Evolutionary conservation across 768 basidiomycete species (phyloP).

Genomic region (Lentinula detonsa): DNA sequence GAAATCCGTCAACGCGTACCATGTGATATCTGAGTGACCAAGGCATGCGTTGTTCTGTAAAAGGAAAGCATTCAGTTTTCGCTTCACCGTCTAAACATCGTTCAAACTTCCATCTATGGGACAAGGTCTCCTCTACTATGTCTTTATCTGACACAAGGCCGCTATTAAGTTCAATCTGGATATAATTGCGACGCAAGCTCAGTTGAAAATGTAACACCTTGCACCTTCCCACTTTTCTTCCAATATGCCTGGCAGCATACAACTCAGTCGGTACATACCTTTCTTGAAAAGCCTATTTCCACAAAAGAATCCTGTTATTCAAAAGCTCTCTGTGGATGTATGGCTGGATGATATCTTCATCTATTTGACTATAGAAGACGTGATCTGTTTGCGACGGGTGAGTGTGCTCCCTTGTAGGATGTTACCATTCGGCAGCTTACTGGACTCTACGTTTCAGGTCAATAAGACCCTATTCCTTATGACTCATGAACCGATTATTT

Average conservation of each 20-base stretch:
- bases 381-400: slow-evolving; percentile 40
- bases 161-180: background rate
- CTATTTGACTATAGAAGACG: slow-evolving; percentile 38
- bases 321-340: slow-evolving; percentile 33
- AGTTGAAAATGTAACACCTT: background rate
- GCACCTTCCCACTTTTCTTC: background rate
- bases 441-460: slow-evolving; percentile 30
- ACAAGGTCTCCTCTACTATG: background rate
- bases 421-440: background rate
- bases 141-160: background rate
- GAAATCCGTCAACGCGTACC: background rate
- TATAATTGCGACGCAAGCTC: background rate
- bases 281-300: background rate
- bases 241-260: background rate
- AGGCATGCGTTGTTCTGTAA: background rate
- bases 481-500: slow-evolving; percentile 62
- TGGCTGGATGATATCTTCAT: slow-evolving; percentile 37
- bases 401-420: slow-evolving; percentile 7
- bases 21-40: background rate
- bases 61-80: background rate
- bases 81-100: background rate
- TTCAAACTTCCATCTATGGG: background rate
- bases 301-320: background rate
- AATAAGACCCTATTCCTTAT: slow-evolving; percentile 54
- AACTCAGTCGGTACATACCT: background rate